These are phyloP conservation scores for Cytospora piceicola DNA, from an alignment of 2,329 filamentous ascomycete genomes.

Conservation along the genomic window DNA sequence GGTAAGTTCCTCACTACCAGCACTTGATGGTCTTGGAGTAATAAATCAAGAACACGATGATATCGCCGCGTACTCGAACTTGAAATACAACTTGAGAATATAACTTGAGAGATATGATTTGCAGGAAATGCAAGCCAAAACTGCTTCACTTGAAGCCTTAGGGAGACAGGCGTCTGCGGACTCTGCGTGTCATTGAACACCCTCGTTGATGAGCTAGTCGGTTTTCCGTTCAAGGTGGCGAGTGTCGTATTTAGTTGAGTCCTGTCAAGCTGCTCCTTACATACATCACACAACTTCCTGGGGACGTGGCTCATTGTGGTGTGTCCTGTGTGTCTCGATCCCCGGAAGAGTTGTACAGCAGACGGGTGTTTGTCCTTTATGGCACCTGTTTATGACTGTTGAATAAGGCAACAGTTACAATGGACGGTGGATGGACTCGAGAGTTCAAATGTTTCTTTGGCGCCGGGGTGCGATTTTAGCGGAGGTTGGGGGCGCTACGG, in stretches of 20 bases:
- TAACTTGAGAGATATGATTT: too few relatives aligned
- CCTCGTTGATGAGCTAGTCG: conserved; percentile 1
- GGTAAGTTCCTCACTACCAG: not conserved
- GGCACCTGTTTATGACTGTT: too few relatives aligned
- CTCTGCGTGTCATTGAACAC: conserved; percentile 19
- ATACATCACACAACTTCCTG: not conserved
- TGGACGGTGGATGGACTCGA: too few relatives aligned
- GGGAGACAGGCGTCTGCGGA: not conserved
- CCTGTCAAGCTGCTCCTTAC: not conserved
- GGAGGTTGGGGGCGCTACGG: not conserved
- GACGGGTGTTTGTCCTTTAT: too few relatives aligned
- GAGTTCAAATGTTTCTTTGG: not conserved
- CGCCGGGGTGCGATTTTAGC: not conserved
- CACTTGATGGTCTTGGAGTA: not conserved
- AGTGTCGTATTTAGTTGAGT: not conserved
- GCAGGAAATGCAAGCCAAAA: not conserved
- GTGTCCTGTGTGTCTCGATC: not conserved
- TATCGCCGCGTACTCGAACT: not conserved
- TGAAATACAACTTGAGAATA: not conserved
- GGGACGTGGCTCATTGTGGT: too few relatives aligned
- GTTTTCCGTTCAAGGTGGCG: not conserved
- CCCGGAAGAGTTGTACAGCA: too few relatives aligned
- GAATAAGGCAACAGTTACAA: too few relatives aligned
- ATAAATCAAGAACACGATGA: not conserved
- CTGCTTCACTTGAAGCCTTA: conserved; percentile 15